phyloP scores from a whole-genome alignment of 352 stramenopile genomes.

The Globisporangium apiculatum region DNA sequence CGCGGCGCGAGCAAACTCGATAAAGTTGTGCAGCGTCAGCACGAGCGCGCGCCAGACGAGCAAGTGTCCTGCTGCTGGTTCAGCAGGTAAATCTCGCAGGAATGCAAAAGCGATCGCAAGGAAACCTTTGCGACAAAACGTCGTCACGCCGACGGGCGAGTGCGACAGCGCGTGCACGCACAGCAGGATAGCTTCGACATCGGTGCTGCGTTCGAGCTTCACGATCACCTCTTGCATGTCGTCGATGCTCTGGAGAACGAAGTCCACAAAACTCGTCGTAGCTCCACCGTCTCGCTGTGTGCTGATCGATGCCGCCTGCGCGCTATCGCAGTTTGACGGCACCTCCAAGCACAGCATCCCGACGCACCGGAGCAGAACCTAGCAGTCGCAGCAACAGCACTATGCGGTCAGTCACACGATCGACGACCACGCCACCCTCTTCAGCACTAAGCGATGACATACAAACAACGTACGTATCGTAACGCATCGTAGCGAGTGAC shows the following conservation, averaged over 20 bases:
- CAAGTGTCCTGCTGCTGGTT: neutral
- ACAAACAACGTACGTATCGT: constrained; percentile 3
- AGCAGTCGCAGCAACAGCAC: too few species aligned
- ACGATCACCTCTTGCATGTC: neutral
- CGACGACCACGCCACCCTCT: too few species aligned
- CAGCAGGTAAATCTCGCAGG: constrained; percentile 1
- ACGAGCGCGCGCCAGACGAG: constrained; percentile 10
- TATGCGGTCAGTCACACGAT: too few species aligned
- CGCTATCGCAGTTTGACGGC: constrained; percentile 4
- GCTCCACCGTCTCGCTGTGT: neutral
- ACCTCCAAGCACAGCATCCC: constrained; percentile 10
- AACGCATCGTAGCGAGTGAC: neutral
- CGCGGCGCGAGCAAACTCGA: neutral
- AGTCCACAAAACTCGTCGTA: constrained; percentile 3
- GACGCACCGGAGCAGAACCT: constrained; percentile 10
- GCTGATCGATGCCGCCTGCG: constrained; percentile 1
- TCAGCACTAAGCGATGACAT: neutral
- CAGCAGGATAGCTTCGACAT: constrained; percentile 12
- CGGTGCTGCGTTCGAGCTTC: neutral
- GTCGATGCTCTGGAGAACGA: constrained; percentile 8
- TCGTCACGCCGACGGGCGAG: constrained; percentile 4
- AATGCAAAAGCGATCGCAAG: constrained; percentile 3
- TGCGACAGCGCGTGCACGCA: constrained; percentile 14
- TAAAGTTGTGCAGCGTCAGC: constrained; percentile 2
- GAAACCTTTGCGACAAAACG: constrained; percentile 10